Evolutionary conservation across 441 rosid species (phyloP), one percentile per base, ranked within the genome.

Genomic region (Erodium trifolium): DNA sequence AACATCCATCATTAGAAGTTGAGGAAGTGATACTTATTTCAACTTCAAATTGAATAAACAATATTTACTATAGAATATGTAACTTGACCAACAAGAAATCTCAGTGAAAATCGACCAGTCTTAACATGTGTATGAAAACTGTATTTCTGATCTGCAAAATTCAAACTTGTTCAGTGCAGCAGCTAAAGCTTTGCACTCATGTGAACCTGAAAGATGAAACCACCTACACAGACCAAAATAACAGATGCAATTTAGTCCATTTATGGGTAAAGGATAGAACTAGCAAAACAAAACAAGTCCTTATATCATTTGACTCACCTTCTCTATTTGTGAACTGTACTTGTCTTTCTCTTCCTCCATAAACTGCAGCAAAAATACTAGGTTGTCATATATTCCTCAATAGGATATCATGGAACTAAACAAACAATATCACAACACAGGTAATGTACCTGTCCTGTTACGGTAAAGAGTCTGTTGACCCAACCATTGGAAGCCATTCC

Each of bases 401-500:
- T 37, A 4, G 41, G 41, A 5, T 37, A 37, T 37, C 41, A 37
- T 4, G 19, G 23, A 53, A 53, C 60, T 14, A 53, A 53, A 53
- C 60, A 53, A 14, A 53, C 23, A 53, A 16, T 16, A 53, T 4
- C 19, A 5, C 19, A 53, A 53, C 19, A n/a, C 1, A 53, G 16
- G 60, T 53, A 6, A 62, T 39, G 43, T 14, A 16, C 97, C 89
- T 88, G 97, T 66, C 93, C 99, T 4, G 99, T 91, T 60, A 89
- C 92, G 0, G 97, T 93, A 65, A 91, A 93, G 47, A 93, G 82
- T 70, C 97, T 85, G 84, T 88, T 91, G 78, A 85, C 86, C 99
- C 97, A 93, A 77, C 96, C 96, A 73, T 87, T 89, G 67, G 78
- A 77, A 19, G 96, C 91, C 92, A 91, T 90, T 68, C 99, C 99